Evolutionary conservation across 1,284 basidiomycete species (phyloP).

Genomic region (Cryptococcus wingfieldii): DNA sequence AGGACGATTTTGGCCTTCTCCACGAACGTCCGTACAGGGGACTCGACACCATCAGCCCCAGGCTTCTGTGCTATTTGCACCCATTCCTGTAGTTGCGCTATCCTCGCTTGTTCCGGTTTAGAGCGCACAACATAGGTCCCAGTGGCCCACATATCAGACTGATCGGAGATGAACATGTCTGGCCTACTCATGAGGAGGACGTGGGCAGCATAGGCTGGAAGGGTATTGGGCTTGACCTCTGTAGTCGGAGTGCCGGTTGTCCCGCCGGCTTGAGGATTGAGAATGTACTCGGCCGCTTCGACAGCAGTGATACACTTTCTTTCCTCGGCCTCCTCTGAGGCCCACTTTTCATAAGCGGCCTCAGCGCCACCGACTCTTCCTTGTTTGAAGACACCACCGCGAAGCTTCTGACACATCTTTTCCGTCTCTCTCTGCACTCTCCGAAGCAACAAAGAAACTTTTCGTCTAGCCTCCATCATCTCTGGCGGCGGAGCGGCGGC

Average conservation of each 20-base stretch:
- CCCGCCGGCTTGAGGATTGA: constrained; percentile 13
- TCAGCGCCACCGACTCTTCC: constrained; percentile 31
- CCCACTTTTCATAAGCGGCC: constrained; percentile 30
- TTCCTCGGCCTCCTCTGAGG: constrained; percentile 6
- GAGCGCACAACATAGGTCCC: constrained; percentile 70
- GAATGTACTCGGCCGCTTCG: constrained; percentile 30
- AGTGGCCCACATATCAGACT: constrained; percentile 56
- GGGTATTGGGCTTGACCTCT: constrained; percentile 21
- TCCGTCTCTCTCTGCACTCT: constrained; percentile 39
- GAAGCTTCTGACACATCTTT: constrained; percentile 29
- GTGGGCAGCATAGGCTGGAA: constrained; percentile 63
- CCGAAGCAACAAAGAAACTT: constrained; percentile 34
- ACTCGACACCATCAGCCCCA: constrained; percentile 38
- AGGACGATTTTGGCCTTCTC: constrained; percentile 57
- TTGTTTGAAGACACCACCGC: constrained; percentile 10
- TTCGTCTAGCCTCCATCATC: constrained; percentile 33
- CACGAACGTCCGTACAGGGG: constrained; percentile 57
- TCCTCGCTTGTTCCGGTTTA: constrained; percentile 56
- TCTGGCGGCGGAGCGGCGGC: constrained; percentile 5
- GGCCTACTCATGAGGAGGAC: constrained; percentile 64
- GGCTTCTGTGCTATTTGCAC: constrained; percentile 35
- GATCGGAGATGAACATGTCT: constrained; percentile 62
- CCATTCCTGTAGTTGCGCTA: constrained; percentile 59
- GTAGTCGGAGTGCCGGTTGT: constrained; percentile 5
- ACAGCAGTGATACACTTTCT: constrained; percentile 25